Evolutionary conservation across 768 basidiomycete genomes (phyloP), one percentile per base, ranked within the genome.

Genomic region (Solioccasus polychromus): DNA sequence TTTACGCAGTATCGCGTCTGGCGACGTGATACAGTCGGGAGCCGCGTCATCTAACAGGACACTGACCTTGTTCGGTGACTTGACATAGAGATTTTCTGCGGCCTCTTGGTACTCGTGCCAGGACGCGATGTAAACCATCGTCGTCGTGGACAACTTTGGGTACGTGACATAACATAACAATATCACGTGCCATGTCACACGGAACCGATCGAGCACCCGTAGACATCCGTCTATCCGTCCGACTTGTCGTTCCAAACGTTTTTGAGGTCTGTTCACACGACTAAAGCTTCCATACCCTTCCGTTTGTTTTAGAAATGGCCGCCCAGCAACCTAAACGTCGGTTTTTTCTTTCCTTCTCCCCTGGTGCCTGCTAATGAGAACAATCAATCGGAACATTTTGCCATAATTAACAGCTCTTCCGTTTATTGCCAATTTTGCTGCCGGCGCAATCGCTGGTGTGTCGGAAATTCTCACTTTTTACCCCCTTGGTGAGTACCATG

Each of bases 391-490:
- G 23, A 57, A 40, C n/a, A 23, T 20, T 35, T 52, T 35, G 9
- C 35, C 10, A 50, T 35, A 44, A 42, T 46, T 39, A 12, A 41
- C 31, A 92, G 90, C 89, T 23, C 75, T 92, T 37, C 90, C 90
- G 1, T 92, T 92, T 69, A 60, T 78, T 45, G 88, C 92, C 52
- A 96, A 90, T 60, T 98, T 99, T 61, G 78, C 85, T 1, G 93
- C 95, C 1, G 96, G 96, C 36, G 96, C 95, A 5, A 93, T 98
- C 57, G 96, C 96, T 52, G 95, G 95, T 45, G 80, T 90, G 52
- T 85, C 86, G 4, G 83, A 86, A 62, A 87, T 88, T 52, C 67
- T 88, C 48, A 88, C 88, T 4, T 90, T 93, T 62, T 94, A 92
- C 56, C 91, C 92, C 47, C 83, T 94, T 51, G 92, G 89, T 92